A percentile compares a stretch with the other conserved stretches of the same genome.
phyloP scores from a whole-genome alignment of 75 land plant genomes.

The Chamaecyparis obtusa region DNA sequence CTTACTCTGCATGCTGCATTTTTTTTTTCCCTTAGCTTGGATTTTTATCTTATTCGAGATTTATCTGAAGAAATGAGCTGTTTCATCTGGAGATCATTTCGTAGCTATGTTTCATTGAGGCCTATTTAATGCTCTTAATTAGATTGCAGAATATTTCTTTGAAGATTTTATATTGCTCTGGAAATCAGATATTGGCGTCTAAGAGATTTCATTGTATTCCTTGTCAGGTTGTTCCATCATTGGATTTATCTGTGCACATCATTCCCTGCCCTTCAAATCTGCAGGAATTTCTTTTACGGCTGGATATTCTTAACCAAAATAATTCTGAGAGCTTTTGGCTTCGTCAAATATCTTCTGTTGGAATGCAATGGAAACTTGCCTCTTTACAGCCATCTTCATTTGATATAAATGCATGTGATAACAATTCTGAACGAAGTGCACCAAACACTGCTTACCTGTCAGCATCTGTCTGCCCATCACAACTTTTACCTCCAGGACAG shows the following conservation, averaged over 20 bases:
- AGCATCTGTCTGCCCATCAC: constrained; percentile 52
- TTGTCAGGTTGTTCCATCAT: constrained; percentile 79
- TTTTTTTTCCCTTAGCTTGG: neutral
- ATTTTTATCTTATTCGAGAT: neutral
- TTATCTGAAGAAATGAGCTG: neutral
- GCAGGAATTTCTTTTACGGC: constrained; percentile 75
- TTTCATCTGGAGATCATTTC: neutral
- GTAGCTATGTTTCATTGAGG: neutral
- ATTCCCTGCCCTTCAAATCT: constrained; percentile 66
- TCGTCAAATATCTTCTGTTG: constrained; percentile 83
- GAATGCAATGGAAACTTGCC: constrained; percentile 64
- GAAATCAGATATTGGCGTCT: neutral
- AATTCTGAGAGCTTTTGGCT: constrained; percentile 72
- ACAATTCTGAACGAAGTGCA: constrained; percentile 13
- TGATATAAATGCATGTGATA: constrained; percentile 15
- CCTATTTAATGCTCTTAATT: neutral
- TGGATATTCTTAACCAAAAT: constrained; percentile 76
- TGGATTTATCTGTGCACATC: constrained; percentile 65
- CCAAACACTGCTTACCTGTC: constrained; percentile 45
- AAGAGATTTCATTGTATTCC: neutral
- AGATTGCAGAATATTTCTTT: neutral
- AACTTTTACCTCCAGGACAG: constrained; percentile 66
- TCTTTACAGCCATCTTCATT: constrained; percentile 39
- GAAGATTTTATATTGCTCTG: neutral
- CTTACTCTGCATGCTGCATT: neutral